Evolutionary conservation across 1,284 basidiomycete genomes (phyloP).

Genomic region (Neolentinus lepideus): DNA sequence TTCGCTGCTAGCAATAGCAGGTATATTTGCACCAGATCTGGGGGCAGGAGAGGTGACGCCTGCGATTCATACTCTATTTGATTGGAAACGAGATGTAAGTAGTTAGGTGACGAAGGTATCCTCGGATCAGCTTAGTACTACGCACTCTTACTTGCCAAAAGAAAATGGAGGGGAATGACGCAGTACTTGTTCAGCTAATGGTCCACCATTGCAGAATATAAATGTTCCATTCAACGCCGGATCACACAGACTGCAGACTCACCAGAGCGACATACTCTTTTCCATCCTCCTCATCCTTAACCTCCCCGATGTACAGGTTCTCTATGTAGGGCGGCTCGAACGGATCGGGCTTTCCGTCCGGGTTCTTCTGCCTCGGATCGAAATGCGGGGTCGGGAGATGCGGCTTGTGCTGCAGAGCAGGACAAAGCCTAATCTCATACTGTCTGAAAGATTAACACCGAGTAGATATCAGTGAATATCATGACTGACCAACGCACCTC

Average conservation of each 20-base stretch:
- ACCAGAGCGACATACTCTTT: conserved; percentile 73
- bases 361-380: conserved; percentile 21
- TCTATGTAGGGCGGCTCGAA: conserved; percentile 77
- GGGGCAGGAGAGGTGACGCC: conserved; percentile 67
- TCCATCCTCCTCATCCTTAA: conserved; percentile 54
- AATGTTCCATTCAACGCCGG: too few species aligned
- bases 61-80: conserved; percentile 65
- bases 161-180: conserved; percentile 76
- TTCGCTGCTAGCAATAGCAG: conserved; percentile 61
- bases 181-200: conserved; percentile 80
- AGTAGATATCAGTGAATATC: not conserved
- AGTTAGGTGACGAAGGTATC: not conserved
- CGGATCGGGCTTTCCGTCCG: conserved; percentile 46
- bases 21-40: conserved; percentile 73
- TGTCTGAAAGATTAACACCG: conserved; percentile 20
- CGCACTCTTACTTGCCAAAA: conserved; percentile 74
- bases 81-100: not conserved
- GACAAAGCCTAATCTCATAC: conserved; percentile 81
- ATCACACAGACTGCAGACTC: too few species aligned
- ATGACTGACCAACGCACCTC: conserved; percentile 38
- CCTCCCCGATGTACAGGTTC: conserved; percentile 65
- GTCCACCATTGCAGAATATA: too few species aligned
- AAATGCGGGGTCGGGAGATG: conserved; percentile 40
- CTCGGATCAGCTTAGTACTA: conserved; percentile 1
- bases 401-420: conserved; percentile 74